These are phyloP conservation scores for Tetraselmis chui DNA, from an alignment of 139 green algal genomes.

Conservation along the genomic window DNA sequence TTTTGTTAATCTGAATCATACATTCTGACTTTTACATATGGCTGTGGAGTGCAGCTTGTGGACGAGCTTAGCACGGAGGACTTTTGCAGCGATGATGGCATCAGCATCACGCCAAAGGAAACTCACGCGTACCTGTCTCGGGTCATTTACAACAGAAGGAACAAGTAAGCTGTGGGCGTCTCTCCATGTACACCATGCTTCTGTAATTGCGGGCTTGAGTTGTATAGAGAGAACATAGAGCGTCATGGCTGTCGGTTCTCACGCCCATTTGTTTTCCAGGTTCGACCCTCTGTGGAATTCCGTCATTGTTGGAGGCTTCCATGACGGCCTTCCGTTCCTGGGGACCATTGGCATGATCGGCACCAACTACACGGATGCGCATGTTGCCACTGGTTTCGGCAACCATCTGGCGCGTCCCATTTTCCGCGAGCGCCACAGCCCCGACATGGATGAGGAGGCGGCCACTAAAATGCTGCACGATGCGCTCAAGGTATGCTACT, in stretches of 20 bases:
- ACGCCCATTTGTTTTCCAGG: slow-evolving; percentile 30
- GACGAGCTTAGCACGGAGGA: slow-evolving; percentile 88
- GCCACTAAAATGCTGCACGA: slow-evolving; percentile 76
- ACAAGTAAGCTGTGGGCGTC: slow-evolving; percentile 41
- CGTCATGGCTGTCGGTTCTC: neutral
- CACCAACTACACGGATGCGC: slow-evolving; percentile 65
- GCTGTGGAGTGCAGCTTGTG: slow-evolving; percentile 51
- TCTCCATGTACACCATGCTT: neutral
- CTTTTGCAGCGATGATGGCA: slow-evolving; percentile 85
- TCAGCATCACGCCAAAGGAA: slow-evolving; percentile 57
- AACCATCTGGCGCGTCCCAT: slow-evolving; percentile 86
- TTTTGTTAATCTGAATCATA: too few relatives aligned
- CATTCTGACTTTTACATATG: too few relatives aligned
- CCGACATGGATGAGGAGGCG: slow-evolving; percentile 89
- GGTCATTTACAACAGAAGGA: slow-evolving; percentile 93
- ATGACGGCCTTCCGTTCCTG: slow-evolving; percentile 67
- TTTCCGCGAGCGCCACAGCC: slow-evolving; percentile 76
- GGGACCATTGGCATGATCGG: slow-evolving; percentile 88
- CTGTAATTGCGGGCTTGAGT: slow-evolving; percentile 3
- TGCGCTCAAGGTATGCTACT: slow-evolving; percentile 86
- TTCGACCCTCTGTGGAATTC: slow-evolving; percentile 96
- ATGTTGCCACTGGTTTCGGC: slow-evolving; percentile 75
- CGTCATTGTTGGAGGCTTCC: slow-evolving; percentile 78
- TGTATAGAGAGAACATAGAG: neutral
- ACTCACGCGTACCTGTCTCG: slow-evolving; percentile 84